Evolutionary conservation across 805 yeast species (phyloP).

Genomic region (Ogataea paraovalis): DNA sequence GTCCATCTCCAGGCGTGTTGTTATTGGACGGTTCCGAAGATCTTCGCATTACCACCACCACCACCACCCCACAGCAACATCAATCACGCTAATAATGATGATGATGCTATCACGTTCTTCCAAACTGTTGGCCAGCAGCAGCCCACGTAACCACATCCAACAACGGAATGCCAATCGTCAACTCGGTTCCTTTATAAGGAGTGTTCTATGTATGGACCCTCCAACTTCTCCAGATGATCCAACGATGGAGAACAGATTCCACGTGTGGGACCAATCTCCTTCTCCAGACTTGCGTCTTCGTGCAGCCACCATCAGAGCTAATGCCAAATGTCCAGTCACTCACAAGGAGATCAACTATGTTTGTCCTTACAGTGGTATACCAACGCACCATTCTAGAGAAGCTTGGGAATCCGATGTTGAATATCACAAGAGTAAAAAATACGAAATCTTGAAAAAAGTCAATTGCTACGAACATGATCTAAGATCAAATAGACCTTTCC

Average conservation of each 20-base stretch:
- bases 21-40: too few species aligned
- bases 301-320: slow-evolving; percentile 84
- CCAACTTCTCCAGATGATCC: slow-evolving; percentile 65
- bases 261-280: slow-evolving; percentile 92
- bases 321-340: slow-evolving; percentile 90
- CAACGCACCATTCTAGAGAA: slow-evolving; percentile 86
- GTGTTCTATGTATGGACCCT: slow-evolving; percentile 47
- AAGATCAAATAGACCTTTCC: slow-evolving; percentile 89
- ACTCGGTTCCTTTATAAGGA: slow-evolving; percentile 33
- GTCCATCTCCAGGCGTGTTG: too few species aligned
- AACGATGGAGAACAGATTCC: slow-evolving; percentile 67
- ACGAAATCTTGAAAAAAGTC: slow-evolving; percentile 76
- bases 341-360: slow-evolving; percentile 73
- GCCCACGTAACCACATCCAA: too few species aligned
- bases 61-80: too few species aligned
- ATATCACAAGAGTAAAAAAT: slow-evolving; percentile 64
- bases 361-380: slow-evolving; percentile 93
- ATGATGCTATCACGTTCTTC: too few species aligned
- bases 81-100: too few species aligned
- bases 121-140: too few species aligned
- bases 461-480: slow-evolving; percentile 93
- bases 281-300: slow-evolving; percentile 81
- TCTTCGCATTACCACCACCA: too few species aligned
- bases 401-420: slow-evolving; percentile 83
- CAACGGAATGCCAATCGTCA: slow-evolving; percentile 11